Evolutionary conservation across 2,329 filamentous ascomycete species (phyloP), one percentile per base, ranked within the genome.

Genomic region (Fusarium sp.): DNA sequence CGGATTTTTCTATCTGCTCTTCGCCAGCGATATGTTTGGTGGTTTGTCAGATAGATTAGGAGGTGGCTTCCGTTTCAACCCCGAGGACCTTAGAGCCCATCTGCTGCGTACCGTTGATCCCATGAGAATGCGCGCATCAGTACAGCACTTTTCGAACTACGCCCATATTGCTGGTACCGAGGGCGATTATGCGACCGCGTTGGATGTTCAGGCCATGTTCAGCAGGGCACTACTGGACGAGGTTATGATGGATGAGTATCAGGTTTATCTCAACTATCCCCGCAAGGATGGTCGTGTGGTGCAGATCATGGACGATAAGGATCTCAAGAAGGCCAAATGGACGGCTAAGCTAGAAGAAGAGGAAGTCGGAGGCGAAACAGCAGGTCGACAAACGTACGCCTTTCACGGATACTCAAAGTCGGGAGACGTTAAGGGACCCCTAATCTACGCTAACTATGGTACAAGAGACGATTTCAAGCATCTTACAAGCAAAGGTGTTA

Each of bases 141-240:
- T 97, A 67, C 85, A 89, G 77, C 92, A 95, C 78, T 90, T 95
- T 71, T 95, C 94, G 9, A 89, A 89, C 62, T 97, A 93, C 79
- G 93, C 96, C 70, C 96, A 98, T 81, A 87, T 98, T 70, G 96
- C 94, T 5, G 96, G 96, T n/a, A 97, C 95, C 7, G 92, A 97
- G 83, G 96, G 96, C 53, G 95, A 97, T 83, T 95, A 92, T 77
- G 93, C 92, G 50, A 87, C 97, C 61, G 95, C 94, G 13, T 89
- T 94, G 84, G 97, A 95, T 85, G 90, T 98, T 61, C 89, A 95
- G 81, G 91, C 90, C 77, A 89, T 92, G 80, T 97, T 98, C 82
- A 84, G 85, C 73, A 87, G 87, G 56, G 91, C 91, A 50, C 89
- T 90, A 8, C 86, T 99, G 78, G 95, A 97, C 75, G 86, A 92